Base-by-base conservation (phyloP, 2,329 filamentous ascomycete genomes). In the Neoarthrinium moseri region DNA sequence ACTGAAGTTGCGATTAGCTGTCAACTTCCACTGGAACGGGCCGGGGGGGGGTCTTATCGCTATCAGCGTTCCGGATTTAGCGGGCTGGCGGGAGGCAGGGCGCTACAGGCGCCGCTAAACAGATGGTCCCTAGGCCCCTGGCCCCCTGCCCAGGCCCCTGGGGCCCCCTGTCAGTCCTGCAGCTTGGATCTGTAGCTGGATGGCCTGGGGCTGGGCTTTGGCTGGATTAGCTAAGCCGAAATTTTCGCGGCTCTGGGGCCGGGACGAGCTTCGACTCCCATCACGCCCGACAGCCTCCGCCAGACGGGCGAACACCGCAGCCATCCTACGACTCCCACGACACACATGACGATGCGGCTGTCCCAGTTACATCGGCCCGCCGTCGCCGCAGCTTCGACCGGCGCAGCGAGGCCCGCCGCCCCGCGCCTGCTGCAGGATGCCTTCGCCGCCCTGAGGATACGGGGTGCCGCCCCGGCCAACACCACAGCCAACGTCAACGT, bases 361-460 rank as follows among this genome's bases (percentile, higher is more conserved):
- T 60, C 64, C 56, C 68, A 70, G 63, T 67, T 72, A 58, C 68
- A 69, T 58, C 65, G 67, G 61, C 69, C 69, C 34, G 49, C 73
- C 54, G 62, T 66, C 55, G 67, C 68, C 40, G 64, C 66, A 56
- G 53, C 67, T 34, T 56, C 60, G 2, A 34, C 52, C 41, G 36
- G 55, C 47, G 48, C 58, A 37, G 42, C 58, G 24, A 34, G 21
- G 39, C 30, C 29, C 3, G 44, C 54, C 21, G 41, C 41, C 3
- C 56, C 64, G 59, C 59, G 65, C 52, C 64, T 63, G 43, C 49
- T 69, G 42, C 57, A 60, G 52, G 59, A 64, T 29, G 59, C 63
- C 50, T 55, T 65, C 15, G 56, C 52, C 5, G 56, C 55, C 46
- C 30, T 64, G 43, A 56, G 57, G 51, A 59, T 65, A 56, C 58